phyloP scores from a whole-genome alignment of 73 alveolate species.

The Tetrahymena elliotti region DNA sequence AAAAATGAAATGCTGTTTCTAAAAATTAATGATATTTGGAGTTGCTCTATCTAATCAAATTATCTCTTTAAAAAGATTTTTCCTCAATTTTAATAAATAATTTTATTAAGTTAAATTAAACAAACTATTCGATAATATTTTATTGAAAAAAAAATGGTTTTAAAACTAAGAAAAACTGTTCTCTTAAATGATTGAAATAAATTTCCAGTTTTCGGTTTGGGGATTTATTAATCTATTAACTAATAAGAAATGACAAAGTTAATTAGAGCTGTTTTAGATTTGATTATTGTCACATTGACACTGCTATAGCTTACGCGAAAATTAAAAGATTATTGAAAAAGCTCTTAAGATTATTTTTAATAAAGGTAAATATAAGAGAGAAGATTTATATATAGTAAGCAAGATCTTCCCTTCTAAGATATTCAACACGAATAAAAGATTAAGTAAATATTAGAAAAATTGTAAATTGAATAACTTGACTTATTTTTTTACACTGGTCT shows the following conservation, averaged over 20 bases:
- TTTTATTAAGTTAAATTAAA: neutral
- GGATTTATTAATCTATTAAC: conserved; percentile 10
- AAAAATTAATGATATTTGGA: neutral
- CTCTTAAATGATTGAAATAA: conserved; percentile 30
- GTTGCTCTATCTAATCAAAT: neutral
- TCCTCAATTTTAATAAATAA: neutral
- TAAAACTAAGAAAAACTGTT: neutral
- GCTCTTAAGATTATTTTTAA: conserved; percentile 43
- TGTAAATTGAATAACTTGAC: conserved; percentile 54
- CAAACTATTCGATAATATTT: neutral
- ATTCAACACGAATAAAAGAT: conserved; percentile 54
- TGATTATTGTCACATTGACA: conserved; percentile 74
- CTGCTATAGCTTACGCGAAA: conserved; percentile 55
- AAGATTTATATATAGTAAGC: conserved; percentile 67
- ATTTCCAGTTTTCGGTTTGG: conserved; percentile 47
- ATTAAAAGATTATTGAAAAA: conserved; percentile 63
- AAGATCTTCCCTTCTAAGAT: conserved; percentile 58
- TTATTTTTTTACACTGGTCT: conserved; percentile 59
- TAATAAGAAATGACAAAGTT: conserved; percentile 24
- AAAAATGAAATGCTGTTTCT: too few species aligned
- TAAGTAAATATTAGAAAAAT: conserved; percentile 44
- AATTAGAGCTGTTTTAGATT: conserved; percentile 45
- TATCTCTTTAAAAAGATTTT: neutral
- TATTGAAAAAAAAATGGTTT: neutral
- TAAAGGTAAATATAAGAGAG: conserved; percentile 55